These are phyloP conservation scores for Cylindrotheca closterium DNA, from an alignment of 108 stramenopile genomes.

Conservation along the genomic window DNA sequence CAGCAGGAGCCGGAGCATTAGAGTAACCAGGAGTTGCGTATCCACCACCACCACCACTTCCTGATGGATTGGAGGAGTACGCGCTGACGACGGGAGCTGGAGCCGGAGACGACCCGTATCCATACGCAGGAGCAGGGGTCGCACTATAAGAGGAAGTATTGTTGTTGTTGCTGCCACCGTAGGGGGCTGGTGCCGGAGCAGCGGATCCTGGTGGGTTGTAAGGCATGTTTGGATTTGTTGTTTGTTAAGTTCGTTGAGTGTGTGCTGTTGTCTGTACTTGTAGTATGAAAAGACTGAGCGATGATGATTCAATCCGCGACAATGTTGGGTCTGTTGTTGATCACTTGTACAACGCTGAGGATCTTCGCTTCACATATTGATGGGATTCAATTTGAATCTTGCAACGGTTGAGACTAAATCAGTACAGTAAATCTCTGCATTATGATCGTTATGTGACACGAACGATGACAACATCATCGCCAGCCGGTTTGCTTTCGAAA, in stretches of 20 bases:
- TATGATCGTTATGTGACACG: no score
- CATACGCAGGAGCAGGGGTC: background rate
- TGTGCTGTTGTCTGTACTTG: no score
- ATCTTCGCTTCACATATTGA: no score
- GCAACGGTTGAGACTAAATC: no score
- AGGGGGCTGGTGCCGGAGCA: background rate
- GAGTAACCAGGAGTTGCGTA: background rate
- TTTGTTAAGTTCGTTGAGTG: background rate
- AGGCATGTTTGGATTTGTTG: background rate
- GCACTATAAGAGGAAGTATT: background rate
- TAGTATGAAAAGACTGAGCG: no score
- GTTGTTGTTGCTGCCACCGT: background rate
- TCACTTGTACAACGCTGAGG: no score
- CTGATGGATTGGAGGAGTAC: background rate
- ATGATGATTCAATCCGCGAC: no score
- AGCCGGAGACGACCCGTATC: background rate
- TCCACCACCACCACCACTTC: background rate
- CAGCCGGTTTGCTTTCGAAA: no score
- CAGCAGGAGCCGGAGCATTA: background rate
- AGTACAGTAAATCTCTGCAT: no score
- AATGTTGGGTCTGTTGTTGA: no score
- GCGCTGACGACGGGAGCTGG: background rate
- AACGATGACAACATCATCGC: no score
- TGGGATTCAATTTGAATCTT: no score
- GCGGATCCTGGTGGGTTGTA: background rate